Percentiles rank a stretch among this genome's conserved stretches.
phyloP scores from a whole-genome alignment of 345 rosid genomes.

The Rhodomyrtus tomentosa region DNA sequence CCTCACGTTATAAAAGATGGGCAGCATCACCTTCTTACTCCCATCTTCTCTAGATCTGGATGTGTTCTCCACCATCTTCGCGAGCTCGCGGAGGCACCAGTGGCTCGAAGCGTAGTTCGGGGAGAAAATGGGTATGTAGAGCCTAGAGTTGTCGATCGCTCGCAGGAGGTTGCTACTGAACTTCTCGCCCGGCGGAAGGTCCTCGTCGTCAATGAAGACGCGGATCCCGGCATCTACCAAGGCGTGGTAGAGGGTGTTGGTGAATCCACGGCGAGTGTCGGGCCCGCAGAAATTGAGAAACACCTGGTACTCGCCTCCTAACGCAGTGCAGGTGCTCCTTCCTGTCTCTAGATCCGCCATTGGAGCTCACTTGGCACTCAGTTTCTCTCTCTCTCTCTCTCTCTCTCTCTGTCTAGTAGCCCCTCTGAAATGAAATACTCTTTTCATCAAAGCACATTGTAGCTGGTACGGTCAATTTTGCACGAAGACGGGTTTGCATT shows the following conservation, averaged over 20 bases:
- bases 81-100: not conserved
- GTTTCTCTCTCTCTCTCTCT: not conserved
- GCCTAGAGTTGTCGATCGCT: not conserved
- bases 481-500: too few species aligned
- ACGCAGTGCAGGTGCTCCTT: not conserved
- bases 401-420: not conserved
- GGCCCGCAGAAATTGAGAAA: not conserved
- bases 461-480: too few species aligned
- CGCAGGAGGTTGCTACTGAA: accelerated
- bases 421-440: too few species aligned
- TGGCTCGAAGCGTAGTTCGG: not conserved
- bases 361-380: not conserved
- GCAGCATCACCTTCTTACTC: not conserved
- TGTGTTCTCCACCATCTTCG: not conserved
- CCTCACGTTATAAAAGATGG: not conserved
- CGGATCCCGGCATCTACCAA: not conserved
- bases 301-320: not conserved
- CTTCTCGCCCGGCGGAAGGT: not conserved
- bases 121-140: not conserved
- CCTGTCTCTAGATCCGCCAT: not conserved
- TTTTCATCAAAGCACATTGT: too few species aligned
- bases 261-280: not conserved
- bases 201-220: not conserved
- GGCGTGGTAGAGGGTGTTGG: not conserved
- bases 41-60: not conserved